Conservation (phyloP, 441 rosid species). For the Gossypium armourianum region DNA sequence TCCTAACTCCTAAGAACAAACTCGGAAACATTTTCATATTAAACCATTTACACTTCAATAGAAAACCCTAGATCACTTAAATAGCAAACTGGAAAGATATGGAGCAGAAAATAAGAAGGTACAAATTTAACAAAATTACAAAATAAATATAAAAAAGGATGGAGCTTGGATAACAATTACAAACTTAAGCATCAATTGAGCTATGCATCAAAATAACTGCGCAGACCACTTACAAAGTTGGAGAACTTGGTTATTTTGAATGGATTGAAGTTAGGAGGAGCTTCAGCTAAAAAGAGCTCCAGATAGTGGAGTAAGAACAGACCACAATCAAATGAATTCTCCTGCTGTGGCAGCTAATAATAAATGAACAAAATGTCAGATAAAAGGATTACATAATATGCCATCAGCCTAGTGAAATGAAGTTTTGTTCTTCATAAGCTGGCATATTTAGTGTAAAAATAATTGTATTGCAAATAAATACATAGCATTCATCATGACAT, state of each 20-base stretch:
- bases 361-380: slow-evolving; percentile 23
- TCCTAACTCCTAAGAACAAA: slow-evolving; percentile 2
- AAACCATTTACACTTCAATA: background rate
- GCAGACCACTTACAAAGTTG: slow-evolving; percentile 43
- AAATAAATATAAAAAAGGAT: background rate
- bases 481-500: background rate
- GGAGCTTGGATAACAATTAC: background rate
- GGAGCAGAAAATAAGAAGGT: background rate
- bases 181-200: background rate
- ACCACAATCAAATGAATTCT: slow-evolving; percentile 59
- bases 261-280: slow-evolving; percentile 45
- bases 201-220: background rate
- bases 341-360: slow-evolving; percentile 67
- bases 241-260: slow-evolving; percentile 41
- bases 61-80: background rate
- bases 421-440: background rate
- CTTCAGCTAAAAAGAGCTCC: slow-evolving; percentile 55
- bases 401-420: background rate
- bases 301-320: slow-evolving; percentile 58
- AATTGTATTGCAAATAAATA: background rate
- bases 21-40: background rate
- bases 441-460: background rate
- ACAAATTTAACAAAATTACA: background rate
- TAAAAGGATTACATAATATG: slow-evolving; percentile 11
- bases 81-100: background rate